These are phyloP conservation scores for Cytauxzoon felis DNA, from an alignment of 169 alveolate species.

Conservation along the genomic window DNA sequence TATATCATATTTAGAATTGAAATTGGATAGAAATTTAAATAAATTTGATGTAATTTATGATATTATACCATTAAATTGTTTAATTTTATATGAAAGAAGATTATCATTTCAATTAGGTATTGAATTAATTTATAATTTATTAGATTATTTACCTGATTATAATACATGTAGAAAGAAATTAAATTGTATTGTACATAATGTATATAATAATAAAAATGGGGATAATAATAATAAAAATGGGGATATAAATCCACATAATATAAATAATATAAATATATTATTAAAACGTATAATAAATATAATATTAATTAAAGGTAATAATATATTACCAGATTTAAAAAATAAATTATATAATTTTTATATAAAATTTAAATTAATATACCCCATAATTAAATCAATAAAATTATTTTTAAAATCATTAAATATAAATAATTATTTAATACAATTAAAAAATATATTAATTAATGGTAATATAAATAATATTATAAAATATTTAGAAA, in stretches of 20 bases:
- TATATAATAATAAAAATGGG: slow-evolving; percentile 16
- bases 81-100: slow-evolving; percentile 40
- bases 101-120: slow-evolving; percentile 48
- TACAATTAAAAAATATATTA: background rate
- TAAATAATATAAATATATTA: background rate
- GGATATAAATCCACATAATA: background rate
- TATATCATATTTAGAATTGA: slow-evolving; percentile 38
- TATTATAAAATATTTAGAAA: background rate
- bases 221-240: no score
- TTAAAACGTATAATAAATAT: background rate
- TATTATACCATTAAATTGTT: slow-evolving; percentile 30
- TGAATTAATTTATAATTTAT: slow-evolving; percentile 3
- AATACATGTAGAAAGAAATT: slow-evolving; percentile 10
- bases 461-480: background rate
- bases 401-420: background rate
- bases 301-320: no score
- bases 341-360: background rate
- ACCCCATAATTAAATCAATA: background rate
- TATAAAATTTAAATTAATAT: background rate
- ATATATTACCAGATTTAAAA: background rate
- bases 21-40: slow-evolving; percentile 15
- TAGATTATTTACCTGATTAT: slow-evolving; percentile 37
- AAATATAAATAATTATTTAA: background rate
- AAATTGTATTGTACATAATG: background rate
- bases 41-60: slow-evolving; percentile 23